A percentile compares a stretch with the other conserved stretches of the same genome.
Evolutionary conservation across 257 asterid species (phyloP).

Genomic region (Solanum pinnatisectum): DNA sequence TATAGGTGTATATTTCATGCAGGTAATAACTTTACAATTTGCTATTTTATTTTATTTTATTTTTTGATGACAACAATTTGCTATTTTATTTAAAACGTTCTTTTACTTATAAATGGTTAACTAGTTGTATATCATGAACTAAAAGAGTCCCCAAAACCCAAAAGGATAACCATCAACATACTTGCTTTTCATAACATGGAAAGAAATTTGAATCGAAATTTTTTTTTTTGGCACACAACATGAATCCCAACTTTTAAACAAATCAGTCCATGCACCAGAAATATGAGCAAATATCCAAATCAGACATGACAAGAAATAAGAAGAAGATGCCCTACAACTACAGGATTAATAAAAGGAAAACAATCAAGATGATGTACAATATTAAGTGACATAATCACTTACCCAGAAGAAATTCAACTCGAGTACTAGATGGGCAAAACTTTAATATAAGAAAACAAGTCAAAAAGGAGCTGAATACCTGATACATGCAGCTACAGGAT

Average conservation of each 20-base stretch:
- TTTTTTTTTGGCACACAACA: neutral
- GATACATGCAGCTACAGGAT: conserved; percentile 47
- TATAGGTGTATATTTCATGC: neutral
- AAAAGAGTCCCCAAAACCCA: neutral
- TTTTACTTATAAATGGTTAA: neutral
- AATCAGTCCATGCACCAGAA: neutral
- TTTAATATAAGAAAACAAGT: neutral
- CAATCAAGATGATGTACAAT: neutral
- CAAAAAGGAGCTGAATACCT: conserved; percentile 34
- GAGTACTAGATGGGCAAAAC: neutral
- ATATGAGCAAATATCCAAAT: neutral
- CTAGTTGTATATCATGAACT: neutral
- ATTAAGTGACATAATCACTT: neutral
- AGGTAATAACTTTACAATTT: neutral
- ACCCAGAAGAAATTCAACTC: neutral
- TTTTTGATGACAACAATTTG: neutral
- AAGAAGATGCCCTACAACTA: neutral
- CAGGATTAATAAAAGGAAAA: neutral
- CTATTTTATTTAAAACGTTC: neutral
- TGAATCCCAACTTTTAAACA: neutral
- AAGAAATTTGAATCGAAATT: neutral
- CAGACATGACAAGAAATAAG: neutral
- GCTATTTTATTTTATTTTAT: neutral
- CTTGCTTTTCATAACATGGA: neutral
- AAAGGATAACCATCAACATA: neutral